phyloP scores from a whole-genome alignment of 179 eudicot genomes.

The Gypsophila paniculata region DNA sequence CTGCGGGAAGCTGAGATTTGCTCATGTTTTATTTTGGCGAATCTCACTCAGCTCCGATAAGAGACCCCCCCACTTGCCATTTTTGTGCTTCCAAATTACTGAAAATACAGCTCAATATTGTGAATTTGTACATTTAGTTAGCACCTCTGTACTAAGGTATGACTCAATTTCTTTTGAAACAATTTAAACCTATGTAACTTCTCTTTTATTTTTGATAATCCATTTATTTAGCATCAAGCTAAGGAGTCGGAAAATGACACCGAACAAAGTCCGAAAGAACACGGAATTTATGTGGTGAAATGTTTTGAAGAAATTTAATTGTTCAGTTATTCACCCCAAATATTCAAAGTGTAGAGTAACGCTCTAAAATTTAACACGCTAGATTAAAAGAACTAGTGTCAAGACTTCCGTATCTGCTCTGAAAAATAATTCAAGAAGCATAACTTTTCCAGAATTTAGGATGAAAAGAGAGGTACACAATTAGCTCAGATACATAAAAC shows the following conservation, averaged over 20 bases:
- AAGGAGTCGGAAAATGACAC: not conserved
- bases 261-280: too few relatives aligned
- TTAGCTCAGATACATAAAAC: too few relatives aligned
- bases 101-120: constrained; percentile 21
- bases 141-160: constrained; percentile 8
- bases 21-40: constrained; percentile 29
- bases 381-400: too few relatives aligned
- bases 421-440: too few relatives aligned
- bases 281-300: too few relatives aligned
- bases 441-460: too few relatives aligned
- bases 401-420: too few relatives aligned
- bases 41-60: constrained; percentile 32
- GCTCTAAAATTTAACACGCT: too few relatives aligned
- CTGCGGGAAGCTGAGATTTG: constrained; percentile 36
- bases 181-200: not conserved
- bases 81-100: constrained; percentile 18
- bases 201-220: not conserved
- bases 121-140: constrained; percentile 23
- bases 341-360: too few relatives aligned
- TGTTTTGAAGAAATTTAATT: too few relatives aligned
- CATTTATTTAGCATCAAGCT: not conserved
- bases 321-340: too few relatives aligned
- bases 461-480: too few relatives aligned
- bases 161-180: not conserved
- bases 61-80: constrained; percentile 15